These are phyloP conservation scores for Tuber melanosporum DNA, from an alignment of 495 filamentous ascomycete species.

Conservation along the genomic window DNA sequence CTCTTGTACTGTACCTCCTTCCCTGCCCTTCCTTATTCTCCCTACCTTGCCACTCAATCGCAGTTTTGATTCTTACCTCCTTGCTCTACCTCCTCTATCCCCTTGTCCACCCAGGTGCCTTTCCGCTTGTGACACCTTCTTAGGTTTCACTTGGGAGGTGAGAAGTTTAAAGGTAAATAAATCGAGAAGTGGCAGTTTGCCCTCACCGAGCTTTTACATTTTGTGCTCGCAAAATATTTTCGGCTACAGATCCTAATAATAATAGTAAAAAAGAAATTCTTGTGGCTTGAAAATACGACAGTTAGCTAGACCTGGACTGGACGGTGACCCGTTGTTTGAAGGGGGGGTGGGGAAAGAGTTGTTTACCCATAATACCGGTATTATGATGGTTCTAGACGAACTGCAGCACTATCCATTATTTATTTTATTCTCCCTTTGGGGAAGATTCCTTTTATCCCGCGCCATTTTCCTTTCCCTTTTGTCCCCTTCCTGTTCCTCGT, in stretches of 20 bases:
- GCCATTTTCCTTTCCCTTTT: not conserved
- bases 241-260: not conserved
- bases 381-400: not conserved
- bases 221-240: no score
- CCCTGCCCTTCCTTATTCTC: not conserved
- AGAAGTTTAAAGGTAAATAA: not conserved
- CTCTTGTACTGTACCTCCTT: not conserved
- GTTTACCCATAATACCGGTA: not conserved
- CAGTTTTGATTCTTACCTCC: not conserved
- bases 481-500: not conserved
- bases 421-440: not conserved
- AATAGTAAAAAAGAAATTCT: not conserved
- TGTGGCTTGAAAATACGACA: not conserved
- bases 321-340: not conserved
- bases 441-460: not conserved
- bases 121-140: not conserved
- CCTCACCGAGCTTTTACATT: not conserved
- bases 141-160: not conserved
- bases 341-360: not conserved
- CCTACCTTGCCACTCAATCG: not conserved
- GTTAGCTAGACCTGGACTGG: not conserved
- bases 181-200: not conserved
- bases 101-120: not conserved
- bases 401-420: not conserved
- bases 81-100: not conserved